Conservation (phyloP, 495 filamentous ascomycete species). For the Daldinia bambusicola region DNA sequence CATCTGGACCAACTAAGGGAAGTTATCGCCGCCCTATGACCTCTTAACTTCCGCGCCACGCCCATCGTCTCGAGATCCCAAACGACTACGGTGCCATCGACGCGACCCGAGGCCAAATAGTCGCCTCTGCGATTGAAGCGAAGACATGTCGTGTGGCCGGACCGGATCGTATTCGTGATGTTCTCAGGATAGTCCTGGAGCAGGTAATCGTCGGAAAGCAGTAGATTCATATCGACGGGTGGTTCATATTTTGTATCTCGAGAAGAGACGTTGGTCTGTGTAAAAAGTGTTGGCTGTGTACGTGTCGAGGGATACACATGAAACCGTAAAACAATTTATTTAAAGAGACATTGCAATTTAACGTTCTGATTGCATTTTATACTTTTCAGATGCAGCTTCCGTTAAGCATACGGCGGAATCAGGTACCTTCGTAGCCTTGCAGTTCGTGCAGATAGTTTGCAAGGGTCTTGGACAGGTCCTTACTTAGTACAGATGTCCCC, state of each 20-base stretch:
- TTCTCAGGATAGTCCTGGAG: slow-evolving; percentile 95
- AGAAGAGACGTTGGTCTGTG: background rate
- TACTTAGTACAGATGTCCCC: slow-evolving; percentile 3
- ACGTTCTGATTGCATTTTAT: background rate
- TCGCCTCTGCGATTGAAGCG: slow-evolving; percentile 95
- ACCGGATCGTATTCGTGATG: slow-evolving; percentile 84
- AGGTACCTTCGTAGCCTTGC: slow-evolving; percentile 24
- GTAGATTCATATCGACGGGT: slow-evolving; percentile 57
- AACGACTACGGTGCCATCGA: slow-evolving; percentile 92
- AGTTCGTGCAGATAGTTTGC: slow-evolving; percentile 17
- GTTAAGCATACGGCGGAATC: slow-evolving; percentile 3
- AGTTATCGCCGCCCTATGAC: slow-evolving; percentile 90
- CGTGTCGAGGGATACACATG: background rate
- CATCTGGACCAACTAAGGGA: slow-evolving; percentile 93
- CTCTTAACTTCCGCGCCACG: slow-evolving; percentile 89
- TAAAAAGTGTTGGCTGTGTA: background rate
- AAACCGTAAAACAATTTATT: background rate
- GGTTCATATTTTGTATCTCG: slow-evolving; percentile 27
- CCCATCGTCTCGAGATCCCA: slow-evolving; percentile 98
- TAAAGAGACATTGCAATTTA: background rate
- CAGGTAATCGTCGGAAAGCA: slow-evolving; percentile 68
- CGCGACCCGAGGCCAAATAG: slow-evolving; percentile 91
- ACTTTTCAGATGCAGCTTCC: slow-evolving; percentile 11
- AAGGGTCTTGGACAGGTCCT: slow-evolving; percentile 22
- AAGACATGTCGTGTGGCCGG: slow-evolving; percentile 70